phyloP scores from a whole-genome alignment of 495 filamentous ascomycete genomes.

The Aspergillus sclerotiicarbonarius region DNA sequence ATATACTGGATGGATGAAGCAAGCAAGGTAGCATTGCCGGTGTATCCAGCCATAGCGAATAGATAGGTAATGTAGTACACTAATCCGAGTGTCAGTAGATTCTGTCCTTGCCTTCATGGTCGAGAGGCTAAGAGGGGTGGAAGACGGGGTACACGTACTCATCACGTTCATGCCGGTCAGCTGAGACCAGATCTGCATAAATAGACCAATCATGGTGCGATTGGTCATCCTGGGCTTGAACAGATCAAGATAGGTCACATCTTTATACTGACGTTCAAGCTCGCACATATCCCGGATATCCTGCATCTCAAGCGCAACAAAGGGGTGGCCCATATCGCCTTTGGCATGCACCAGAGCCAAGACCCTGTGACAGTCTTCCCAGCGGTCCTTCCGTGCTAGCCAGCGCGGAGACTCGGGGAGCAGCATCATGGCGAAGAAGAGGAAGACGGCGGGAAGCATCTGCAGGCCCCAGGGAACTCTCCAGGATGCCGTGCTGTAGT shows the following conservation, averaged over 20 bases:
- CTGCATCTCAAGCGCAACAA: conserved; percentile 61
- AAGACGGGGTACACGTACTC: conserved; percentile 37
- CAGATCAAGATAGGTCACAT: conserved; percentile 67
- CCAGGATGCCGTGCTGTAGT: conserved; percentile 55
- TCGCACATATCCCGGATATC: conserved; percentile 70
- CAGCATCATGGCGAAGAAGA: conserved; percentile 61
- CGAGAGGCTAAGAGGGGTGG: not conserved
- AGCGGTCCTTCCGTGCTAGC: conserved; percentile 72
- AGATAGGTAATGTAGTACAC: conserved; percentile 42
- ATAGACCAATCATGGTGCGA: conserved; percentile 68
- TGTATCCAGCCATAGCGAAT: conserved; percentile 38
- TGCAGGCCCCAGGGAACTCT: conserved; percentile 78
- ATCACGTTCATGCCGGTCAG: conserved; percentile 85
- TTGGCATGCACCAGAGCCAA: conserved; percentile 69
- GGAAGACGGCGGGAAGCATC: conserved; percentile 66
- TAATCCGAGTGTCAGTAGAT: not conserved
- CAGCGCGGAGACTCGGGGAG: conserved; percentile 81
- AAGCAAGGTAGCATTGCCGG: conserved; percentile 42
- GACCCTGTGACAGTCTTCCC: conserved; percentile 66
- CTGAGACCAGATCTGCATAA: conserved; percentile 81
- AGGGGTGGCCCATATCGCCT: conserved; percentile 60
- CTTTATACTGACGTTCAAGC: conserved; percentile 59
- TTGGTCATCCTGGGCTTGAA: conserved; percentile 70
- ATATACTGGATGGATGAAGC: conserved; percentile 72
- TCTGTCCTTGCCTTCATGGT: not conserved